Base-by-base conservation (phyloP, 306 rosid genomes). In the Cicer cuneatum region DNA sequence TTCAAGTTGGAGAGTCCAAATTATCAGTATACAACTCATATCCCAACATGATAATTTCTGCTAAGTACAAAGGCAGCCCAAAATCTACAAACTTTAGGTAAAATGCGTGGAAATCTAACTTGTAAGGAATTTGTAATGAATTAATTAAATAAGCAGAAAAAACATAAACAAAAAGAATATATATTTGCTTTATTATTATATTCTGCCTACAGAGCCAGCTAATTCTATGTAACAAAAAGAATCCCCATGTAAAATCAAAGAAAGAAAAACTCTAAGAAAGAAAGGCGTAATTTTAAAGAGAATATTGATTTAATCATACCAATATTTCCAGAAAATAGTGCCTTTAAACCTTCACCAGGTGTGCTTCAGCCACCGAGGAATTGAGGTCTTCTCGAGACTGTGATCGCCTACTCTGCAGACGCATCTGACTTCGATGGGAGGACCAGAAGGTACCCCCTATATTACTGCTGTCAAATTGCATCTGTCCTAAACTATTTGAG, bases 341-440 rank as follows among this genome's bases (percentile, higher is more conserved):
- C 71, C 83, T 81, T 81, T 88, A 91, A 78, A 74, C 91, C 88
- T 94, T 88, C 74, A 85, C 87, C 84, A 83, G 47, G 83, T 91
- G 96, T 41, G 89, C 81, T 78, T 93, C 98, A 39, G 89, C 89
- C 70, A 88, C 49, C 4, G 98, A 86, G 33, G 95, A 84, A 83
- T 63, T 90, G 13, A 92, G 92, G 73, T 94, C 99, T 88, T 94
- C 97, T 42, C 97, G 93, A 76, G 99, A 94, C 75, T 94, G 99
- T 0, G 99, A 94, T 74, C 97, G 89, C 83, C 98, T 80, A 80
- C 99, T 94, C 83, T 90, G 97, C 80, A 94, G 92, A 39, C 57
- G 92, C 97, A 89, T 94, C 93, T 94, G 90, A 83, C 90, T 67
- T 83, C 96, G 74, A 80, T 83, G 89, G 29, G 99, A 92, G 14